Percentiles rank a stretch among this genome's conserved stretches.
phyloP scores from a whole-genome alignment of 768 basidiomycete species.

The Mycena rebaudengoi region DNA sequence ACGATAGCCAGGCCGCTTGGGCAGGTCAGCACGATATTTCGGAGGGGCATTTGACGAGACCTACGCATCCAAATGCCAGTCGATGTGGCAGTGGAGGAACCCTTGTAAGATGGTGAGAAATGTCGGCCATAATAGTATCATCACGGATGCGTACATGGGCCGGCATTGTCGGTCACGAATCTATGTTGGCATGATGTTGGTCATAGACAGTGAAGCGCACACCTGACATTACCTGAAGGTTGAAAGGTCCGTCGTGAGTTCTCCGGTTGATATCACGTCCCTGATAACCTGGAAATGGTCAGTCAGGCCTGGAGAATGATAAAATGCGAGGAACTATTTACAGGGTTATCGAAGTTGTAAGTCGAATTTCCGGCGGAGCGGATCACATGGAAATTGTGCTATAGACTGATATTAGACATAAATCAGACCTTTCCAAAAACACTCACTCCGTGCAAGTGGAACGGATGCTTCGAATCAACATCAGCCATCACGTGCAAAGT shows the following conservation, averaged over 20 bases:
- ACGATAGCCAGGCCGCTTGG: constrained; percentile 28
- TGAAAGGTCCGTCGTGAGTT: background rate
- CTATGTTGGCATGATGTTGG: constrained; percentile 24
- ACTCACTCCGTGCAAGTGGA: constrained; percentile 14
- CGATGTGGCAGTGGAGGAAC: constrained; percentile 45
- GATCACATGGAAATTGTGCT: constrained; percentile 40
- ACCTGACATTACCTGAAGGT: constrained; percentile 6
- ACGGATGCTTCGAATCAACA: background rate
- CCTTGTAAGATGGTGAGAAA: constrained; percentile 25
- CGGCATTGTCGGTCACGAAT: constrained; percentile 66
- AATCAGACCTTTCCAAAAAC: background rate
- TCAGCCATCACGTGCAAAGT: background rate
- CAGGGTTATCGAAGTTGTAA: constrained; percentile 7
- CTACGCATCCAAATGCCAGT: constrained; percentile 46
- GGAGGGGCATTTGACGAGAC: background rate
- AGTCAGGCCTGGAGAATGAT: background rate
- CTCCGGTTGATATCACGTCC: constrained; percentile 4
- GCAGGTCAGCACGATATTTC: background rate
- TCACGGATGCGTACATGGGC: constrained; percentile 35
- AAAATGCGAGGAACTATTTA: constrained; percentile 30
- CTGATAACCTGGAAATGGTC: background rate
- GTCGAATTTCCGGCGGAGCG: constrained; percentile 33
- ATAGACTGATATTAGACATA: background rate
- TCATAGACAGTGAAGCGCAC: background rate
- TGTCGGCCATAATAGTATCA: background rate